Evolutionary conservation across 1,284 basidiomycete species (phyloP), one percentile per base, ranked within the genome.

Genomic region (Ceraceosorus bombacis): DNA sequence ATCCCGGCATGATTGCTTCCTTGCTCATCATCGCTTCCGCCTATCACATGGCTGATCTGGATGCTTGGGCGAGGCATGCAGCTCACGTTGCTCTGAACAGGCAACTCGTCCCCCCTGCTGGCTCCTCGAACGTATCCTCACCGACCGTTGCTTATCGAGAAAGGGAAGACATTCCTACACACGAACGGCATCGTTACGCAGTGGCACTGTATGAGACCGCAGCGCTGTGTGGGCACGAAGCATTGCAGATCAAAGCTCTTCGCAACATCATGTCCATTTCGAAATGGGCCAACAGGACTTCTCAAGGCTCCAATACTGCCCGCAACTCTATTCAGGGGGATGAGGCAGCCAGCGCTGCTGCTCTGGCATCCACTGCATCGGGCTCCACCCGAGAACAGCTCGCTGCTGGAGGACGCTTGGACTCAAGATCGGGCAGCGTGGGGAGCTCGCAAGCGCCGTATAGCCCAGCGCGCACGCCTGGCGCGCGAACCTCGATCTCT

Each of bases 161-260:
- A 27, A 27, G 27, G 27, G 27, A 27, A 27, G 36, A 38, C 2
- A 15, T 15, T 9, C n/a, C n/a, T 5, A 36, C 12, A 10, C 13
- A 17, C 7, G 84, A 88, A 13, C 79, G 96, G 36, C 88, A 87
- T 49, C 88, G 85, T 6, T 89, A 87, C 6, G 89, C 88, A 10
- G 88, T 93, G 7, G 89, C 88, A 49, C 87, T 95, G 37, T 93
- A 94, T 76, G 91, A 94, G 76, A 89, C 94, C 5, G 90, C 92
- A 5, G 91, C 90, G 1, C 81, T 95, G 7, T 92, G 90, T 73
- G 88, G 85, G 68, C 89, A 88, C 77, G 85, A 89, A 67, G 88
- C 87, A 70, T 80, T 96, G 57, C 89, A 94, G 73, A 90, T 94
- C 67, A 83, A 90, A 84, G 70, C 73, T 2, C 57, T 74, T 36